phyloP scores from a whole-genome alignment of 163 green algal genomes.

The Botryococcus braunii region DNA sequence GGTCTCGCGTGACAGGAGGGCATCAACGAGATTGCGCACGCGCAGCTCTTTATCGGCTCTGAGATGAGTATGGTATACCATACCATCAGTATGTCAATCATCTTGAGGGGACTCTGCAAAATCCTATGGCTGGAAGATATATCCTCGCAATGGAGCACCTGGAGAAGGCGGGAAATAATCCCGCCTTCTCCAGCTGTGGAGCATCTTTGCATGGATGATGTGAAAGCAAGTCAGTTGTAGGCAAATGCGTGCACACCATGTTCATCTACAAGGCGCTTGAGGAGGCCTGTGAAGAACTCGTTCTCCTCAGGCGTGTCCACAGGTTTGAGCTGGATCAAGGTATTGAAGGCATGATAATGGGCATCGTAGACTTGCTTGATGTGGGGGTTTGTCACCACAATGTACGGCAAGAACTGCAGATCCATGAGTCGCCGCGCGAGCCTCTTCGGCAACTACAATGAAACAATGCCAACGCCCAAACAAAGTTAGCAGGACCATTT shows the following conservation, averaged over 20 bases:
- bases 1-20: too few relatives aligned
- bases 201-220: too few relatives aligned
- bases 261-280: slow-evolving; percentile 68
- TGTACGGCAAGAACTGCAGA: slow-evolving; percentile 80
- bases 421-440: slow-evolving; percentile 78
- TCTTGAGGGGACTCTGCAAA: neutral
- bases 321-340: slow-evolving; percentile 23
- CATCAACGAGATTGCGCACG: too few relatives aligned
- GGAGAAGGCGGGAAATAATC: neutral
- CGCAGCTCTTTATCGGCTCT: too few relatives aligned
- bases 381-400: slow-evolving; percentile 87
- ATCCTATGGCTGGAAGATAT: neutral
- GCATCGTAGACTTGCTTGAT: slow-evolving; percentile 65
- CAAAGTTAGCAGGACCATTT: too few relatives aligned
- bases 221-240: too few relatives aligned
- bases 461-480: too few relatives aligned
- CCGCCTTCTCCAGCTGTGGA: neutral
- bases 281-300: slow-evolving; percentile 52
- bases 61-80: too few relatives aligned
- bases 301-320: slow-evolving; percentile 55
- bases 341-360: slow-evolving; percentile 53
- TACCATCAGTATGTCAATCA: neutral
- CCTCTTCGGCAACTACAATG: slow-evolving; percentile 62
- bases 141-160: neutral
- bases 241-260: slow-evolving; percentile 54